Evolutionary conservation across 1,284 basidiomycete genomes (phyloP).

Genomic region (Leucoagaricus sp.): DNA sequence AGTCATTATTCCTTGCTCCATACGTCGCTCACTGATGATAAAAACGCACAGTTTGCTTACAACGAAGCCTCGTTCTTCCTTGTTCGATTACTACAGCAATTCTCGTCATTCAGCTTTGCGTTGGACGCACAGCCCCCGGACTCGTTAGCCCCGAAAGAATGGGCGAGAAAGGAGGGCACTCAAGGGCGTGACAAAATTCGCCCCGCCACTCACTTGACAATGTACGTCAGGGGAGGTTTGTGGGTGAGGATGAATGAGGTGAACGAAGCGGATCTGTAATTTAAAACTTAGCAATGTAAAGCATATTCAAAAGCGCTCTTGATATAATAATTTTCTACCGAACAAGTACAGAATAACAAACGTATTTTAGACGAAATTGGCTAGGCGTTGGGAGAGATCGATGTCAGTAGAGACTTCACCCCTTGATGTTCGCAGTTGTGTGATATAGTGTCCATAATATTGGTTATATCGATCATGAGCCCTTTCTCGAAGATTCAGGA

Average conservation of each 20-base stretch:
- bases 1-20: too few species aligned
- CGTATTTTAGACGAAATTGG: not conserved
- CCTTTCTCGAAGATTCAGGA: slow-evolving; percentile 13
- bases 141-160: slow-evolving; percentile 34
- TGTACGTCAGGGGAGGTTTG: slow-evolving; percentile 40
- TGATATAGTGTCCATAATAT: not conserved
- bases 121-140: slow-evolving; percentile 39
- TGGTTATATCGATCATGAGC: not conserved
- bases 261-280: slow-evolving; percentile 1
- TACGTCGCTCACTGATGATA: too few species aligned
- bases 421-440: not conserved
- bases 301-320: too few species aligned
- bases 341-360: too few species aligned
- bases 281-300: not conserved
- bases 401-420: not conserved
- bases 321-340: too few species aligned
- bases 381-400: not conserved
- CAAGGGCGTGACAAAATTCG: slow-evolving; percentile 40
- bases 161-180: slow-evolving; percentile 30
- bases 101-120: slow-evolving; percentile 45
- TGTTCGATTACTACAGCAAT: slow-evolving; percentile 45
- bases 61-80: slow-evolving; percentile 43
- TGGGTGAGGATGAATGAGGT: slow-evolving; percentile 36
- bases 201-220: slow-evolving; percentile 39
- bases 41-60: slow-evolving; percentile 44